Evolutionary conservation across 495 filamentous ascomycete species (phyloP), one percentile per base, ranked within the genome.

Genomic region (Talaromyces stipitatus): DNA sequence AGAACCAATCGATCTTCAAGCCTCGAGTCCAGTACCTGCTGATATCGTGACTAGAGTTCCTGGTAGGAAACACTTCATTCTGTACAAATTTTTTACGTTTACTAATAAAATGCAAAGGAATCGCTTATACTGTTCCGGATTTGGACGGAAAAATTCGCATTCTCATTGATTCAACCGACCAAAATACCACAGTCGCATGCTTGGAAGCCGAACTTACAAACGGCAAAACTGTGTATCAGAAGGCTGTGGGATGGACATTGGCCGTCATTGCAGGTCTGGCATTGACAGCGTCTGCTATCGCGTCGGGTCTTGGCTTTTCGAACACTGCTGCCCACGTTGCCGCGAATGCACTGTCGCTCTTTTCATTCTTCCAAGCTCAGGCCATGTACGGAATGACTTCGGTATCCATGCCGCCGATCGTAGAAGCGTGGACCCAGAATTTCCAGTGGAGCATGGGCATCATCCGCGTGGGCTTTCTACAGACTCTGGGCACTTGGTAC

Each of bases 281-380:
- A 36, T 76, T 95, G 33, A 70, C 90, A 46, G 82, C 84, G 8
- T 88, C 87, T 33, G 86, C 85, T 58, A 75, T 90, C 55, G 78
- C 85, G 30, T 84, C 82, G 20, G 85, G 85, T 7, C 71, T 89
- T 20, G 86, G 86, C 38, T 84, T 91, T 71, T 87, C 89, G 20
- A 94, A 92, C 66, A 90, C 90, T n/a, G 90, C 90, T 50, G 88
- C 90, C n/a, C 90, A 95, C 68, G 84, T 95, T 46, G 90, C 90
- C 10, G 83, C 89, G 41, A 91, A 90, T 67, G 83, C 90, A 8
- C 70, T 94, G 30, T 90, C 90, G 33, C 78, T 95, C n/a, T 92
- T 94, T 59, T 82, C 87, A 52, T 95, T 89, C 70, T 92, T 95
- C 77, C 90, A 95, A 70, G 83, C 86, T 12, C 90, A 92, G 68